Evolutionary conservation across 2,329 filamentous ascomycete species (phyloP).

Genomic region (Parastagonospora nodorum): DNA sequence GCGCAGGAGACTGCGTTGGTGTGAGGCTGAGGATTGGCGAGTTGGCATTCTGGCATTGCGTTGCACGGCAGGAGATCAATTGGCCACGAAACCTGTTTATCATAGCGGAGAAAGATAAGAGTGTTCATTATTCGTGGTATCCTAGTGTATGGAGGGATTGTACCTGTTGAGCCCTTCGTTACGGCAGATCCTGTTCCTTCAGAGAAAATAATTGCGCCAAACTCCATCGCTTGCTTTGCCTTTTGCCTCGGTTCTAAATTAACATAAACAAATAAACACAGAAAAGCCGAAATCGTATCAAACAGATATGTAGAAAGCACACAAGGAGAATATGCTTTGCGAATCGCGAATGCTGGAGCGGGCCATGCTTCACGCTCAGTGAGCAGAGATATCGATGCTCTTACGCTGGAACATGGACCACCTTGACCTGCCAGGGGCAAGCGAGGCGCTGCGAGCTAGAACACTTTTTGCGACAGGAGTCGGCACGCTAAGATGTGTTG

Average conservation of each 20-base stretch:
- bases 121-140: neutral
- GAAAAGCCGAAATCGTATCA: neutral
- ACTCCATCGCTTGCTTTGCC: conserved; percentile 3
- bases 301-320: neutral
- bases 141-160: neutral
- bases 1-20: too few species aligned
- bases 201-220: neutral
- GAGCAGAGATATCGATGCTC: conserved; percentile 12
- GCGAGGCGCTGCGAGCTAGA: neutral
- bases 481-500: neutral
- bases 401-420: conserved; percentile 14
- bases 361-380: conserved; percentile 1
- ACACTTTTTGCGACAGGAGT: neutral
- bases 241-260: neutral
- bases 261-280: neutral
- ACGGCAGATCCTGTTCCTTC: neutral
- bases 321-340: neutral
- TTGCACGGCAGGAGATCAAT: too few species aligned
- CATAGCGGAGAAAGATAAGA: neutral
- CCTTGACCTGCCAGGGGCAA: conserved; percentile 6
- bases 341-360: neutral
- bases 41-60: too few species aligned
- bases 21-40: too few species aligned
- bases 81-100: neutral
- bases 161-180: conserved; percentile 1